These are phyloP conservation scores for Claviceps sp. DNA, from an alignment of 2,329 filamentous ascomycete species.

Conservation along the genomic window DNA sequence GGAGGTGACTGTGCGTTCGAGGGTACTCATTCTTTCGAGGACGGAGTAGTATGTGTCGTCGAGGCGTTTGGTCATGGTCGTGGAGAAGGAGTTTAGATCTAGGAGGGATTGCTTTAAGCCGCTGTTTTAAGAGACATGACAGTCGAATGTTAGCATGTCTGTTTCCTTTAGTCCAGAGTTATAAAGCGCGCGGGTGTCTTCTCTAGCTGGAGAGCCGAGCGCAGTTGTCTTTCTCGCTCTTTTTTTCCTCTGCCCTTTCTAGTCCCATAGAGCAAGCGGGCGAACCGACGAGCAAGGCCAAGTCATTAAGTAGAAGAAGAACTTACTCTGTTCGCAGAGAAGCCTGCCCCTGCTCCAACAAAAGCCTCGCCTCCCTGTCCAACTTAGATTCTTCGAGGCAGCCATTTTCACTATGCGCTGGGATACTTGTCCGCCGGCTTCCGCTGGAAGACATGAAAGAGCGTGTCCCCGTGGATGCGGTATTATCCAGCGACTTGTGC, in stretches of 20 bases:
- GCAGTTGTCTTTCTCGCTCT: neutral
- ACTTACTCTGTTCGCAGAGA: conserved; percentile 20
- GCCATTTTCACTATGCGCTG: conserved; percentile 20
- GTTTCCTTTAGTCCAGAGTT: neutral
- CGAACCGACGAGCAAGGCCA: too few relatives aligned
- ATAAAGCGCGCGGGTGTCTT: too few relatives aligned
- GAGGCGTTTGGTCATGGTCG: conserved; percentile 48
- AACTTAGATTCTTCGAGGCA: conserved; percentile 21
- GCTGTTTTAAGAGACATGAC: conserved; percentile 18
- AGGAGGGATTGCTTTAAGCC: conserved; percentile 37
- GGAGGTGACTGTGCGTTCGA: conserved; percentile 50
- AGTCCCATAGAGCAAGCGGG: neutral
- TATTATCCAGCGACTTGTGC: conserved; percentile 31
- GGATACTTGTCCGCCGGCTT: conserved; percentile 30
- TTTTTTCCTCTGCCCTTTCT: neutral
- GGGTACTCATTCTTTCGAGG: conserved; percentile 50
- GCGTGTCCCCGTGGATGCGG: conserved; percentile 31
- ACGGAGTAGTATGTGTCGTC: conserved; percentile 65
- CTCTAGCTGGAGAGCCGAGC: too few relatives aligned
- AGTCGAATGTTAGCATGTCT: neutral
- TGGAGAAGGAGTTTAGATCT: conserved; percentile 46
- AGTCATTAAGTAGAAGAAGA: neutral
- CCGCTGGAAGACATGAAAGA: conserved; percentile 28
- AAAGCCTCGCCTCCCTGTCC: conserved; percentile 27
- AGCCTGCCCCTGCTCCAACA: conserved; percentile 23